Evolutionary conservation across 1,284 basidiomycete genomes (phyloP), one percentile per base, ranked within the genome.

Genomic region (Gymnopus androsaceus): DNA sequence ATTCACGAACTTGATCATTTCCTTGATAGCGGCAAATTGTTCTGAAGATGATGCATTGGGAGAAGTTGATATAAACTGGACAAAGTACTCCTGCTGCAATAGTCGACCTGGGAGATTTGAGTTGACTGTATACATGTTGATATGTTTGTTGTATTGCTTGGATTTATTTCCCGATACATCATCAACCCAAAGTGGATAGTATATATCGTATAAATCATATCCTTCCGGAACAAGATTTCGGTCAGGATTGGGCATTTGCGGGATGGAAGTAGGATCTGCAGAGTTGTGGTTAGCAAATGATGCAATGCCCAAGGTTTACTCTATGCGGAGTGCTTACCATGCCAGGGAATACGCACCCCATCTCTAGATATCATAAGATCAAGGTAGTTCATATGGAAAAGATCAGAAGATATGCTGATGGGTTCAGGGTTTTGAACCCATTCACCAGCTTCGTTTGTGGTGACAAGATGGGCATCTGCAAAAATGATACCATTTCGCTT

Each of bases 41-140:
- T 75, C 72, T 0, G 57, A 40, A 1, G 69, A 61, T 8, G 64
- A 63, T 31, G 71, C 69, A 59, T 69, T 57, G 0, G 64, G 66
- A 6, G 72, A 70, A 2, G 70, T 67, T 0, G 62, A 61, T 4
- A 48, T 34, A 38, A 64, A 68, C 0, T 41, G 59, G 56, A 63
- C 54, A 48, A 61, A 65, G 57, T 54, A 66, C 47, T 68, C 64
- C 42, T 65, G 61, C 25, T 63, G 55, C 0, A 70, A 61, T 1
- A 57, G 40, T 5, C 36, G 37, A 2, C 46, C 51, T 4, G 55
- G 50, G 0, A 59, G 51, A 21, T 48, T 48, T 4, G 37, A 37
- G 37, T 59, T 58, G 0, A 38, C 33, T 14, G 58, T 55, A 53
- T 67, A 67, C 25, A 60, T 57, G 23, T 66, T 67, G 9, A 61